Conservation (phyloP, 2,329 filamentous ascomycete genomes). For the Trichoderma sp. region DNA sequence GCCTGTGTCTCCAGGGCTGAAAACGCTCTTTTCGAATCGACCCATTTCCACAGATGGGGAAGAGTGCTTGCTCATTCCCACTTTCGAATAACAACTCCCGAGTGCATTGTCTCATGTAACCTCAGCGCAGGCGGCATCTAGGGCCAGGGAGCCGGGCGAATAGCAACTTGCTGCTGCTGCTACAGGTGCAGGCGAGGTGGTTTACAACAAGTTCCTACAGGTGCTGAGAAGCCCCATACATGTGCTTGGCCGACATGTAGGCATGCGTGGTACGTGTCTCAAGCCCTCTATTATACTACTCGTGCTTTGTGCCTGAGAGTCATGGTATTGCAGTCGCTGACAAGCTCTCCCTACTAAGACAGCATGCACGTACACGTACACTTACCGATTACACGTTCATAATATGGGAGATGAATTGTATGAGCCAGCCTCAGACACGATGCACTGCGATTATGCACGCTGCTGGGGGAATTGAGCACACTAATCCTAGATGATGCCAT, state of each 20-base stretch:
- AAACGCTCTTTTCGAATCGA: not conserved
- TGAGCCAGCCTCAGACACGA: not conserved
- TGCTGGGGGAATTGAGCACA: not conserved
- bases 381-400: not conserved
- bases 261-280: constrained; percentile 5
- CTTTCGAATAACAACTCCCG: not conserved
- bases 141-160: constrained; percentile 1
- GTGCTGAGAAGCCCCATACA: not conserved
- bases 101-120: constrained; percentile 9
- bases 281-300: not conserved
- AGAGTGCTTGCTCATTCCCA: not conserved
- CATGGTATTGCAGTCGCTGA: constrained; percentile 3
- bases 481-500: constrained; percentile 14
- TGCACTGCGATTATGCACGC: constrained; percentile 1
- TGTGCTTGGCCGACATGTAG: not conserved
- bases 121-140: constrained; percentile 7
- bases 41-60: not conserved
- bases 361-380: not conserved
- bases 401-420: not conserved
- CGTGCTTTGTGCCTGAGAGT: not conserved
- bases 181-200: not conserved
- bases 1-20: not conserved
- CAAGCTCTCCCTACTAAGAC: not conserved
- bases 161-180: not conserved
- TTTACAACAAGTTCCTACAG: not conserved